Evolutionary conservation across 202 grass and related monocot genomes (phyloP), one percentile per base, ranked within the genome.

Genomic region (Eragrostis tef): DNA sequence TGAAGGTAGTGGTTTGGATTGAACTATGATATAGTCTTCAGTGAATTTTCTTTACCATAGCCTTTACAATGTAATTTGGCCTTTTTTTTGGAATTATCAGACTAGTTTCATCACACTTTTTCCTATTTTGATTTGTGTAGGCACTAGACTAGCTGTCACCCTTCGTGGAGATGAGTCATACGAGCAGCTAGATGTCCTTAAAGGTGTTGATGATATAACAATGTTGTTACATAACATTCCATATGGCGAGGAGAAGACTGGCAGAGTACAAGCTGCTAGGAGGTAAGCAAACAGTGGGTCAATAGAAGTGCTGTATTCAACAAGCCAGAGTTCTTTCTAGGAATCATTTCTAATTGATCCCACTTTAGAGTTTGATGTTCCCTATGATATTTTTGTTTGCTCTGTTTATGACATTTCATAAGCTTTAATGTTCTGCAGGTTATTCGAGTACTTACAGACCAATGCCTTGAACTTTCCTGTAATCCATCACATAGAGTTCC

Each of bases 401-500:
- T 82, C 1, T 73, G 65, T 57, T 64, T 59, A 65, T 20, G 22
- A 66, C 11, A 76, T 47, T 77, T 51, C 59, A 46, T 52, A 13
- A 24, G 47, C 51, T 39, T 79, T 63, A 7, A 48, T 85, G 75
- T 79, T 83, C 61, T 88, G 56, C 93, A 99, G 96, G 71, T 72
- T 99, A 83, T 95, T 99, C 11, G 96, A 96, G 80, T 93, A 96
- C 83, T 84, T 99, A 50, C 74, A 96, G 83, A 87, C 81, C 44
- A 96, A 79, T 75, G 83, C 59, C 47, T 88, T 99, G 72, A 99
- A 92, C 74, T 93, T 90, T 52, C 93, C 96, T 65, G 93, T 96
- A 74, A 96, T 99, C 80, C 96, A 96, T 86, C 93, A 99, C 75
- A 81, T 99, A 46, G 77, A 99, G 29, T 93, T 96, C 81, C 93